phyloP scores from a whole-genome alignment of 2,329 filamentous ascomycete genomes.

The Grosmannia serpens region DNA sequence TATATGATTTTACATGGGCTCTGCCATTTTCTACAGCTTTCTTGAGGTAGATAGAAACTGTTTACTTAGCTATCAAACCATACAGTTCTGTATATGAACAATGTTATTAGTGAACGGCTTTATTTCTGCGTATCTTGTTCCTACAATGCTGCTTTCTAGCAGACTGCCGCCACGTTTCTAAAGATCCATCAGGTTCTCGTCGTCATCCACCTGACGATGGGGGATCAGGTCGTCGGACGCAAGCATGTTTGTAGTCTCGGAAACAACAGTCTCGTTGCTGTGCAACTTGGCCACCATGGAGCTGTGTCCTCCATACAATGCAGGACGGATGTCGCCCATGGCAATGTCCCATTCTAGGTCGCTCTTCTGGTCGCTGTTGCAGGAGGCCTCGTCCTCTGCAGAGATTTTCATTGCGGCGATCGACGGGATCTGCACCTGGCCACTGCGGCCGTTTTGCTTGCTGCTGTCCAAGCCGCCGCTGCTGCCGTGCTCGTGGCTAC shows the following conservation, averaged over 20 bases:
- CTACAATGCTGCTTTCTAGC: background rate
- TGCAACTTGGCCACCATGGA: background rate
- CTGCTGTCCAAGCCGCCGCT: background rate
- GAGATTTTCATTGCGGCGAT: background rate
- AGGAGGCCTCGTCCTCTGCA: background rate
- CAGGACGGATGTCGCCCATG: background rate
- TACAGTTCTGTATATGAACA: background rate
- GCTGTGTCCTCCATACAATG: background rate
- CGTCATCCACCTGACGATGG: background rate
- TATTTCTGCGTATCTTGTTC: background rate
- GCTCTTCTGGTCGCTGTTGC: background rate
- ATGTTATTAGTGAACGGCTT: background rate
- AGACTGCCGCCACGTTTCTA: background rate
- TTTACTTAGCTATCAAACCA: no score
- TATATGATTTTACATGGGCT: background rate
- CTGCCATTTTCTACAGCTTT: background rate
- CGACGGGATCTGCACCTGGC: background rate
- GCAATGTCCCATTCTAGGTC: background rate
- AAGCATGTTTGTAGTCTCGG: background rate
- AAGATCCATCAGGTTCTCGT: background rate
- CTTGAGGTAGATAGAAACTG: background rate
- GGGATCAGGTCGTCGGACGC: background rate
- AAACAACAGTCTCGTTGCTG: background rate
- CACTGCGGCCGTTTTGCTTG: background rate
- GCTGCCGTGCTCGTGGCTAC: background rate